These are phyloP conservation scores for Solanum bukasovii DNA, from an alignment of 257 asterid species.

Conservation along the genomic window DNA sequence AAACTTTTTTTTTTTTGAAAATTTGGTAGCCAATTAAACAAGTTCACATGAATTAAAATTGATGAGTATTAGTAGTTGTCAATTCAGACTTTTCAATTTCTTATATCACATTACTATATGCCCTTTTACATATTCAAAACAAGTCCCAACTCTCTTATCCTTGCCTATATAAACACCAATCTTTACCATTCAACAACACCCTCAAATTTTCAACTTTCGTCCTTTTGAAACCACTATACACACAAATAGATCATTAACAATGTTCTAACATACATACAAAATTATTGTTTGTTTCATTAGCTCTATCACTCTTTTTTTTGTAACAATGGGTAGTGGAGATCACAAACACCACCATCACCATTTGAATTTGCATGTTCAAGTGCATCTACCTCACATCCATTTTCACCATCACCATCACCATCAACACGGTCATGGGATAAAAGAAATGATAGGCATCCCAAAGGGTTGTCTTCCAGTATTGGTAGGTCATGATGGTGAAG, in stretches of 20 bases:
- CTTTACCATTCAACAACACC: not conserved
- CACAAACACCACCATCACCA: not conserved
- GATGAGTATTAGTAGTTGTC: not conserved
- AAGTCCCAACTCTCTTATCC: not conserved
- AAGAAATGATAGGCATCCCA: slow-evolving; percentile 11
- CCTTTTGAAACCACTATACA: not conserved
- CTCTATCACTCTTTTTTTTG: not conserved
- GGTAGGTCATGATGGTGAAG: slow-evolving; percentile 28
- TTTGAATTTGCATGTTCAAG: not conserved
- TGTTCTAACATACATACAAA: not conserved
- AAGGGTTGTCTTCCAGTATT: slow-evolving; percentile 31
- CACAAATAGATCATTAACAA: not conserved
- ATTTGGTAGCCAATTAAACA: not conserved
- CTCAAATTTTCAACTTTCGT: not conserved
- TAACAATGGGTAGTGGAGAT: not conserved
- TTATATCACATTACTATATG: not conserved
- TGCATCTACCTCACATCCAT: not conserved
- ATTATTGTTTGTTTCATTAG: not conserved
- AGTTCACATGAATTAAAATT: not conserved
- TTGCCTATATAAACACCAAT: not conserved
- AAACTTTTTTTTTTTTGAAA: not conserved
- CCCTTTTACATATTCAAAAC: not conserved
- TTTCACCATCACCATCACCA: not conserved
- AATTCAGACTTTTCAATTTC: not conserved
- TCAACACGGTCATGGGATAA: not conserved